These are phyloP conservation scores for Colletotrichum sp. DNA, from an alignment of 2,329 filamentous ascomycete species.

Conservation along the genomic window DNA sequence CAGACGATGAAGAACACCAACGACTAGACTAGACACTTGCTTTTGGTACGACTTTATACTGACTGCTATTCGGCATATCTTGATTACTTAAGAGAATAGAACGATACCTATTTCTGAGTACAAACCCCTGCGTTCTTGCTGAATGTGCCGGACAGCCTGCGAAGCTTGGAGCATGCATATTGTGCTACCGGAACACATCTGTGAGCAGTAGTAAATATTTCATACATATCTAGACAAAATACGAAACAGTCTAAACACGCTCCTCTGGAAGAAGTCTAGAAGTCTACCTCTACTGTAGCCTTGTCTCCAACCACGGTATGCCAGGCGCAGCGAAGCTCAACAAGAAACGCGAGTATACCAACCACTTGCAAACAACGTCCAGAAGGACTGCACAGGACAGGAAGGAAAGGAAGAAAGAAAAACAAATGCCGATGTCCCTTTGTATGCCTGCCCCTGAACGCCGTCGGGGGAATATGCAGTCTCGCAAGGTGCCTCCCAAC, in stretches of 20 bases:
- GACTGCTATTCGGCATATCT: neutral
- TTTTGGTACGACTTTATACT: neutral
- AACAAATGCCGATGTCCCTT: constrained; percentile 3
- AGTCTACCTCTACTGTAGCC: neutral
- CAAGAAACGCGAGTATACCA: neutral
- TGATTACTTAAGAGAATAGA: neutral
- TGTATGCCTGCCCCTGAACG: constrained; percentile 20
- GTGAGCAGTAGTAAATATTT: neutral
- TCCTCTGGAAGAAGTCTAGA: neutral
- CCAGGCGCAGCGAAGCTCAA: neutral
- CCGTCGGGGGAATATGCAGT: constrained; percentile 11
- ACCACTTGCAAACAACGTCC: neutral
- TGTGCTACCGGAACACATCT: neutral
- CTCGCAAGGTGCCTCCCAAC: constrained; percentile 5
- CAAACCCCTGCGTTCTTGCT: neutral
- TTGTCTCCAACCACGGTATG: neutral
- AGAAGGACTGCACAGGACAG: constrained; percentile 5
- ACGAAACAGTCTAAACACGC: neutral
- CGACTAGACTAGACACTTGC: constrained; percentile 17
- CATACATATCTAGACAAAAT: neutral
- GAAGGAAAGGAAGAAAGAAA: constrained; percentile 7
- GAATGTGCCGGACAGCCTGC: neutral
- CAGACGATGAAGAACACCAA: constrained; percentile 21
- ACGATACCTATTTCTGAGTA: neutral
- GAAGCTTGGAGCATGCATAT: neutral